Evolutionary conservation across 345 rosid genomes (phyloP).

Genomic region (Citrus hindsii): DNA sequence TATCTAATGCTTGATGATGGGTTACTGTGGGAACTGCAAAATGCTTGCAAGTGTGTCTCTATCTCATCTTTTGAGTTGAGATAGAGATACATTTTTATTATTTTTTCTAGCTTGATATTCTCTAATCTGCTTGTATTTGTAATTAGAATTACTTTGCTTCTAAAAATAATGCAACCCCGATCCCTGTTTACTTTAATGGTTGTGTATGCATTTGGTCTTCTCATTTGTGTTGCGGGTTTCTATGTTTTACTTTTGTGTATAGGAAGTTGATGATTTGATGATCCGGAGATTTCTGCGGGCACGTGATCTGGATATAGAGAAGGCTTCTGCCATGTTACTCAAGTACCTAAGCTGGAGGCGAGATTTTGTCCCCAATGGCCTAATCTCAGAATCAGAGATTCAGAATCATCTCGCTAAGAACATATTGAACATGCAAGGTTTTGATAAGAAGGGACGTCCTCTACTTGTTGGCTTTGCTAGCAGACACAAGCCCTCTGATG

Average conservation of each 20-base stretch:
- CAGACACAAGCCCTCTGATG: conserved; percentile 65
- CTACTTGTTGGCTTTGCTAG: conserved; percentile 48
- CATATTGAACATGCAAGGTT: conserved; percentile 72
- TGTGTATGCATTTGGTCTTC: not conserved
- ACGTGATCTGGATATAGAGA: conserved; percentile 82
- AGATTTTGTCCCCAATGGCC: conserved; percentile 54
- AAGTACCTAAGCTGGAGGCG: conserved; percentile 74
- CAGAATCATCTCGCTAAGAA: conserved; percentile 57
- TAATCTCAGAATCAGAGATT: conserved; percentile 50
- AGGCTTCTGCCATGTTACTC: conserved; percentile 64
- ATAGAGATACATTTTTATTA: not conserved
- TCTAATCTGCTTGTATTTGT: not conserved
- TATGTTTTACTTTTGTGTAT: not conserved
- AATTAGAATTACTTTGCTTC: not conserved
- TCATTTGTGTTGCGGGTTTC: not conserved
- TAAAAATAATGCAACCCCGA: not conserved
- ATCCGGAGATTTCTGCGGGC: conserved; percentile 82
- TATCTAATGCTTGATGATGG: not conserved
- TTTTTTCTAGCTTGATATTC: not conserved
- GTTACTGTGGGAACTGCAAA: not conserved
- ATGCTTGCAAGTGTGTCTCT: not conserved
- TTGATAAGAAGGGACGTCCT: conserved; percentile 74
- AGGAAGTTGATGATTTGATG: conserved; percentile 83
- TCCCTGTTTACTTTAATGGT: not conserved
- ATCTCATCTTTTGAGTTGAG: not conserved